Conservation (phyloP, 2,329 filamentous ascomycete species). For the Colletotrichum cordylinicola region DNA sequence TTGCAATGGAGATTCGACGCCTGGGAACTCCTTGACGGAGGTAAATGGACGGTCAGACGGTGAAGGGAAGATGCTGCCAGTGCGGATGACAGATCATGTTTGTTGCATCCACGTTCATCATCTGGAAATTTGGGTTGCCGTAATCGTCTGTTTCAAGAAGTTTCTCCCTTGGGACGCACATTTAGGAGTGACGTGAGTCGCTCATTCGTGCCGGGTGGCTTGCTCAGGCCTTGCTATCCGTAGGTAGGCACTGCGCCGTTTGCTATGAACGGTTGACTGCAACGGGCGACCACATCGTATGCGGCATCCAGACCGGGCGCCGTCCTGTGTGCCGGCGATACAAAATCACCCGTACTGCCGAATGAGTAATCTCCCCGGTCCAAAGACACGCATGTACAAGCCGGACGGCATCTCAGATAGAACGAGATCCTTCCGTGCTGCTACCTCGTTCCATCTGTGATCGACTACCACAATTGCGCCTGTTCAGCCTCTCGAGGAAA, state of each 20-base stretch:
- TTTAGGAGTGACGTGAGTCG: background rate
- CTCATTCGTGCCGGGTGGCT: background rate
- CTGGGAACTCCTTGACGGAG: background rate
- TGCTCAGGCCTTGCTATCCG: background rate
- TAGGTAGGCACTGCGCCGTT: background rate
- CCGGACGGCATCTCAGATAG: background rate
- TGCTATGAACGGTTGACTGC: background rate
- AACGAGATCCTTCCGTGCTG: background rate
- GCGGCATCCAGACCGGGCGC: background rate
- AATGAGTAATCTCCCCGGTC: background rate
- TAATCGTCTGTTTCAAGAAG: conserved; percentile 6
- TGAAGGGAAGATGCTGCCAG: background rate
- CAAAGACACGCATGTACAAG: background rate
- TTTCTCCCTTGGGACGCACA: background rate
- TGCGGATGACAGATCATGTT: background rate
- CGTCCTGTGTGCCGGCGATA: background rate
- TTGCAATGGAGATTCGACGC: background rate
- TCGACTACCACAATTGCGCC: background rate
- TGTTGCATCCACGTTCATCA: background rate
- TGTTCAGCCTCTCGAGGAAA: background rate
- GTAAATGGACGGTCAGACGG: background rate
- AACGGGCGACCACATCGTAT: background rate
- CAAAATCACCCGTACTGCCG: background rate
- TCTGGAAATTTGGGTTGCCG: background rate
- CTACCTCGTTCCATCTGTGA: background rate